These are phyloP conservation scores for Paecilomyces variotii DNA, from an alignment of 2,329 filamentous ascomycete species.

Conservation along the genomic window DNA sequence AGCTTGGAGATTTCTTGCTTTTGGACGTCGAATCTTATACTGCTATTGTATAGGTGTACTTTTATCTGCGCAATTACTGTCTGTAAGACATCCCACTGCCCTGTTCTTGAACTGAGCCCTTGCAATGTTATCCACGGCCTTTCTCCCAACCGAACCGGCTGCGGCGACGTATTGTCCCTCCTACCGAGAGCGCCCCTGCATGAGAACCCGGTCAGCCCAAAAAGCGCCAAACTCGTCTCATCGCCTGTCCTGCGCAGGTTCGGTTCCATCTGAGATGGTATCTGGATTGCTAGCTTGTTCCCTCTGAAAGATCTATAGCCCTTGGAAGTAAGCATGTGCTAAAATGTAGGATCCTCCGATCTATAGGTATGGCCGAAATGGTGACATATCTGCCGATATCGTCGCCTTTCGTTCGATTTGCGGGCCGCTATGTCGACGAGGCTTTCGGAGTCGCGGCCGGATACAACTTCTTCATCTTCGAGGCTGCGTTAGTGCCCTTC, in stretches of 20 bases:
- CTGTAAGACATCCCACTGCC: conserved; percentile 25
- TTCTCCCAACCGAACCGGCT: neutral
- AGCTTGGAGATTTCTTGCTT: neutral
- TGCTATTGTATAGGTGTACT: conserved; percentile 29
- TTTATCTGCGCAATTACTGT: conserved; percentile 40
- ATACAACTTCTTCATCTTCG: conserved; percentile 47
- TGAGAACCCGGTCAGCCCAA: conserved; percentile 1
- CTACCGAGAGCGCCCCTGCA: neutral
- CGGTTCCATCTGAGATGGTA: neutral
- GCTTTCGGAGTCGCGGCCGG: conserved; percentile 41
- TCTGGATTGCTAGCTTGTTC: neutral
- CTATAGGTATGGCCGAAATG: conserved; percentile 42
- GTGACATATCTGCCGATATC: conserved; percentile 42
- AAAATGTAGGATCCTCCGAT: conserved; percentile 12
- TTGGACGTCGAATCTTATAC: conserved; percentile 23
- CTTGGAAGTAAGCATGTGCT: conserved; percentile 9
- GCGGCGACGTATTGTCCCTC: neutral
- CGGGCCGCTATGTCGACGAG: conserved; percentile 41
- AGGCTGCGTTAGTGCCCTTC: conserved; percentile 44
- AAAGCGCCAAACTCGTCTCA: conserved; percentile 6
- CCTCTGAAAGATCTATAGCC: neutral
- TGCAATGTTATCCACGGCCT: neutral
- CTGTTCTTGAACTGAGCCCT: conserved; percentile 1
- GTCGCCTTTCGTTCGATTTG: conserved; percentile 40
- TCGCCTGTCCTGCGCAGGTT: neutral